A percentile compares a stretch with the other conserved stretches of the same genome.
These are phyloP conservation scores for Nakazawaea holstii DNA, from an alignment of 805 yeast genomes.

Conservation along the genomic window DNA sequence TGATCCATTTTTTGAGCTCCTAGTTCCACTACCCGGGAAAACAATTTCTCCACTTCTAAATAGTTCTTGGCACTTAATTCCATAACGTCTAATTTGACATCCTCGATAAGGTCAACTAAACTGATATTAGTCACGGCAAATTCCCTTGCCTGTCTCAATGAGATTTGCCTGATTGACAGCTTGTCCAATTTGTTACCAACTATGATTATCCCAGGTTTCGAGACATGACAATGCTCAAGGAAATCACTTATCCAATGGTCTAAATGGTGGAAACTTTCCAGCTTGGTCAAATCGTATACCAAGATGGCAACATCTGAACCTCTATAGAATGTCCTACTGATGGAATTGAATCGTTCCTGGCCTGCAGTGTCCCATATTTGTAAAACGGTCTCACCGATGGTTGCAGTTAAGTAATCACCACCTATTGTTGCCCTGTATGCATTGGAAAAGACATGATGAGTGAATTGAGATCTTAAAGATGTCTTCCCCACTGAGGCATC, in stretches of 20 bases:
- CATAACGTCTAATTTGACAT: slow-evolving; percentile 20
- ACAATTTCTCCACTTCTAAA: slow-evolving; percentile 21
- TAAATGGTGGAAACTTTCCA: slow-evolving; percentile 43
- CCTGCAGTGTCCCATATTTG: slow-evolving; percentile 95
- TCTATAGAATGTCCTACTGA: slow-evolving; percentile 49
- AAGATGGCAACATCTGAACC: slow-evolving; percentile 53
- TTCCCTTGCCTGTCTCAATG: slow-evolving; percentile 26
- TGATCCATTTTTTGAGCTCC: slow-evolving; percentile 16
- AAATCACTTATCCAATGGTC: slow-evolving; percentile 42
- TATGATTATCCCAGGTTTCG: slow-evolving; percentile 40
- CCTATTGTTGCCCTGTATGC: slow-evolving; percentile 58
- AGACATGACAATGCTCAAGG: slow-evolving; percentile 40
- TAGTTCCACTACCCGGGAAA: slow-evolving; percentile 22
- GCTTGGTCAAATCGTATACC: slow-evolving; percentile 49
- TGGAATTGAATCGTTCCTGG: slow-evolving; percentile 80
- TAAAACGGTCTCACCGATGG: slow-evolving; percentile 26
- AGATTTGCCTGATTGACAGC: slow-evolving; percentile 21
- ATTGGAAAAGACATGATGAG: slow-evolving; percentile 48
- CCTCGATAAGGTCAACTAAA: slow-evolving; percentile 18
- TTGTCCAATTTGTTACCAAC: slow-evolving; percentile 51
- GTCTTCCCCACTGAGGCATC: slow-evolving; percentile 60
- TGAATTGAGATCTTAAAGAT: slow-evolving; percentile 48
- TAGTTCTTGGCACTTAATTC: slow-evolving; percentile 23
- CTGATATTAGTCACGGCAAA: slow-evolving; percentile 14
- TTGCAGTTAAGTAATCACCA: slow-evolving; percentile 49